phyloP scores from a whole-genome alignment of 2,329 filamentous ascomycete genomes.

The Lithohypha guttulata region DNA sequence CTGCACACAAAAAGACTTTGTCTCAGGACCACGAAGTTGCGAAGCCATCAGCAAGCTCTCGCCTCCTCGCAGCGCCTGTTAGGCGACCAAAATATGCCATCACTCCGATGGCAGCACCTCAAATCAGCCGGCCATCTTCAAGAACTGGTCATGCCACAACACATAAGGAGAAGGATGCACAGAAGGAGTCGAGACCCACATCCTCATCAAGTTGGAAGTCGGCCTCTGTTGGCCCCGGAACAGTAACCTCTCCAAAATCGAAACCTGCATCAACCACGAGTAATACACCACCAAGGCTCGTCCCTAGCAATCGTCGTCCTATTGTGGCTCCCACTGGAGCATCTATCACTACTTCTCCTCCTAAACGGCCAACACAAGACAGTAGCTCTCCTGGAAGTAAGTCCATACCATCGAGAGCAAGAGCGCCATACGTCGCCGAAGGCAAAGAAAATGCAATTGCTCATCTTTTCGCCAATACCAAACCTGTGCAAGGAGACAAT shows the following conservation, averaged over 20 bases:
- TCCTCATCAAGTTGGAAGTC: constrained; percentile 8
- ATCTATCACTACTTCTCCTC: constrained; percentile 4
- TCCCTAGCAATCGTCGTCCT: constrained; percentile 9
- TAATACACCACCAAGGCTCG: constrained; percentile 10
- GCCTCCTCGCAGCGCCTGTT: constrained; percentile 20
- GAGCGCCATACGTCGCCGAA: neutral
- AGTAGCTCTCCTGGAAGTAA: neutral
- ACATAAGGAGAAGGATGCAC: neutral
- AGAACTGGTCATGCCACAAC: constrained; percentile 2
- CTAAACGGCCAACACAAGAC: neutral
- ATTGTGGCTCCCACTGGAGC: constrained; percentile 6
- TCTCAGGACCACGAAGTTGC: constrained; percentile 11
- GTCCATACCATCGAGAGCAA: neutral
- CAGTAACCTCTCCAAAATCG: constrained; percentile 10
- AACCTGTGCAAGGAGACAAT: too few relatives aligned
- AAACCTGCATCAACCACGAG: constrained; percentile 11
- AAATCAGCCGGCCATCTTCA: constrained; percentile 7
- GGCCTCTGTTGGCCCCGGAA: constrained; percentile 11
- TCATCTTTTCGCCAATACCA: too few relatives aligned
- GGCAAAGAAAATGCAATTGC: constrained; percentile 4
- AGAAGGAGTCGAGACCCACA: constrained; percentile 1
- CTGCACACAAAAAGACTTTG: neutral
- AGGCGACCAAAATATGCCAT: constrained; percentile 20
- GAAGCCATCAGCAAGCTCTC: constrained; percentile 9
- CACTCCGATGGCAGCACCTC: constrained; percentile 16